Evolutionary conservation across 768 basidiomycete species (phyloP).

Genomic region (Suillus discolor): DNA sequence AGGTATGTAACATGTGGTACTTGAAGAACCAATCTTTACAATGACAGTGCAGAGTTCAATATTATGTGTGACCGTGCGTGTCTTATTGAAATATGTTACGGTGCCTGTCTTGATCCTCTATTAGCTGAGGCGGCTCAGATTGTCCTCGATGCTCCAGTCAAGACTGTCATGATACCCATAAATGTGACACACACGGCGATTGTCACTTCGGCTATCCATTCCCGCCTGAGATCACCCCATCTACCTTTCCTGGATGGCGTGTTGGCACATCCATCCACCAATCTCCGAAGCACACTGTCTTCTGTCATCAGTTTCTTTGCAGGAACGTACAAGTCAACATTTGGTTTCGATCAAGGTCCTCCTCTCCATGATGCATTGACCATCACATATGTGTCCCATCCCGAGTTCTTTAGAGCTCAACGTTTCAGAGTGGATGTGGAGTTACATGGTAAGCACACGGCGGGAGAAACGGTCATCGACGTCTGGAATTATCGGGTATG

Average conservation of each 20-base stretch:
- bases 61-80: slow-evolving; percentile 80
- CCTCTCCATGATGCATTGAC: slow-evolving; percentile 89
- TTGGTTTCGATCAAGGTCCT: slow-evolving; percentile 83
- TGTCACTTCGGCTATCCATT: slow-evolving; percentile 57
- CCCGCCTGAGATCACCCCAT: slow-evolving; percentile 51
- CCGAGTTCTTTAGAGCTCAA: slow-evolving; percentile 60
- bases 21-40: not conserved
- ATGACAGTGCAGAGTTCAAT: slow-evolving; percentile 62
- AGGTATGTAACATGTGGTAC: slow-evolving; percentile 37
- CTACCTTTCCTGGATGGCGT: slow-evolving; percentile 23
- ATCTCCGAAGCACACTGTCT: slow-evolving; percentile 71
- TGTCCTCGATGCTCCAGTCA: slow-evolving; percentile 70
- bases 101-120: slow-evolving; percentile 1
- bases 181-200: slow-evolving; percentile 90
- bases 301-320: slow-evolving; percentile 79
- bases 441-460: slow-evolving; percentile 60
- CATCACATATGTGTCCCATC: slow-evolving; percentile 72
- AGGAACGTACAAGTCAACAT: slow-evolving; percentile 68
- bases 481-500: slow-evolving; percentile 62
- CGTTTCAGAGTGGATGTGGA: slow-evolving; percentile 88
- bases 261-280: slow-evolving; percentile 35
- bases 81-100: not conserved
- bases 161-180: slow-evolving; percentile 77
- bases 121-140: slow-evolving; percentile 84
- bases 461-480: slow-evolving; percentile 83